Percentiles rank a stretch among this genome's conserved stretches.
These are phyloP conservation scores for Apophysomyces trapeziformis DNA, from an alignment of 371 early-diverging fungal species.

Conservation along the genomic window DNA sequence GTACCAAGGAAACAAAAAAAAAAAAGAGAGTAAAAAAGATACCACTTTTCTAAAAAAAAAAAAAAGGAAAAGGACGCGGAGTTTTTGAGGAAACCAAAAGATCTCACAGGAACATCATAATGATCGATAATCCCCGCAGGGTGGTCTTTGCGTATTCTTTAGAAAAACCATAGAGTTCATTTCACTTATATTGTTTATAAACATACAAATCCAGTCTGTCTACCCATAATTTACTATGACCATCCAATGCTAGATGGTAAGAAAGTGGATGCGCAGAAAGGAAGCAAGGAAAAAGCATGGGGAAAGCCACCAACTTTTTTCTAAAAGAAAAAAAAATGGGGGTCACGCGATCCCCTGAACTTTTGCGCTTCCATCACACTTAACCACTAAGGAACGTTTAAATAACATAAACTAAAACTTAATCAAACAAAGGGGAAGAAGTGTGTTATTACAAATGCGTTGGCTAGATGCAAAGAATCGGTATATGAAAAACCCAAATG, in stretches of 20 bases:
- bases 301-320: background rate
- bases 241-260: too few species aligned
- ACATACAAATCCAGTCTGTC: too few species aligned
- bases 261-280: background rate
- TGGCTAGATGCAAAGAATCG: too few species aligned
- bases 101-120: background rate
- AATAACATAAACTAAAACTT: too few species aligned
- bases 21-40: slow-evolving; percentile 6
- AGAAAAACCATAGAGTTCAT: too few species aligned
- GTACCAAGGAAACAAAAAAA: background rate
- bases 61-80: slow-evolving; percentile 3
- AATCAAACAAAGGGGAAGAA: too few species aligned
- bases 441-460: too few species aligned
- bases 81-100: background rate
- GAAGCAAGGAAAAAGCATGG: background rate
- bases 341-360: slow-evolving; percentile 9
- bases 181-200: too few species aligned
- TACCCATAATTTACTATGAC: too few species aligned
- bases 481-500: too few species aligned
- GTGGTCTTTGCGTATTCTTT: background rate
- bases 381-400: too few species aligned
- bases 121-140: background rate
- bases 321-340: background rate
- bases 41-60: background rate
- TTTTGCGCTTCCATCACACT: too few species aligned